phyloP scores from a whole-genome alignment of 2,329 filamentous ascomycete genomes.

The Fusarium sp. region DNA sequence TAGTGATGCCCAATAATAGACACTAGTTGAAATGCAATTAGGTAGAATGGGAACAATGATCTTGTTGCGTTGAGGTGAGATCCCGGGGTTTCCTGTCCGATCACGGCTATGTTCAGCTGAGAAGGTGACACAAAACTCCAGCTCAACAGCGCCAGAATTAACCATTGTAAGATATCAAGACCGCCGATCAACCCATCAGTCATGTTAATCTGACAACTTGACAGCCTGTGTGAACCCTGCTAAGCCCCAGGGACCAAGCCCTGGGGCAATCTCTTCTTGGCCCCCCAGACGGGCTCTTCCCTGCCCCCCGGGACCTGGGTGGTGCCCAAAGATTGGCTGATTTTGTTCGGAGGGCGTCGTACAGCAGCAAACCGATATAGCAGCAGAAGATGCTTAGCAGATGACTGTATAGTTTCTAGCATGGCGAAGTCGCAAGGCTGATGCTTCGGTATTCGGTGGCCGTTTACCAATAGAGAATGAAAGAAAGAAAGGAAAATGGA shows the following conservation, averaged over 20 bases:
- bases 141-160: not conserved
- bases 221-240: not conserved
- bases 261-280: not conserved
- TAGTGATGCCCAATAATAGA: not conserved
- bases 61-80: not conserved
- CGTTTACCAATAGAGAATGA: not conserved
- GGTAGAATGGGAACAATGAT: not conserved
- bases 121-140: not conserved
- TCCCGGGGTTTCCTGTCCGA: not conserved
- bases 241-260: not conserved
- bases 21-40: not conserved
- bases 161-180: not conserved
- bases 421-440: not conserved
- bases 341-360: not conserved
- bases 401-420: not conserved
- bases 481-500: not conserved
- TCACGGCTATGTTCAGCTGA: not conserved
- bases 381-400: not conserved
- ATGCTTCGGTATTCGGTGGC: not conserved
- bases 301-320: not conserved
- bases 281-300: not conserved
- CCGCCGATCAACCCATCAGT: not conserved
- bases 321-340: not conserved
- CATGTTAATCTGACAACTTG: not conserved
- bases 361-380: not conserved